Evolutionary conservation across 768 basidiomycete species (phyloP).

Genomic region (Cyathus striatus): DNA sequence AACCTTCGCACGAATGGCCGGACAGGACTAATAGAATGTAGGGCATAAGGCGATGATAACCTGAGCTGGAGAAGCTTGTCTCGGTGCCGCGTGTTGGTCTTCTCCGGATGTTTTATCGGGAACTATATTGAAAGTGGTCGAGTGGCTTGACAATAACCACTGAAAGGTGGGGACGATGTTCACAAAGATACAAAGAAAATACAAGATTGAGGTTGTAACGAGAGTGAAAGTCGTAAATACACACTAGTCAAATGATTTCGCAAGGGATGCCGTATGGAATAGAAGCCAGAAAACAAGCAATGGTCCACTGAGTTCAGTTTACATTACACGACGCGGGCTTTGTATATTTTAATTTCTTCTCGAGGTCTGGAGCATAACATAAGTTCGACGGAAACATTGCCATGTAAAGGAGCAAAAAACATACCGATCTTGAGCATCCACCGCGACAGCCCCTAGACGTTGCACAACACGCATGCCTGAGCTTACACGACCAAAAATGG

Average conservation of each 20-base stretch:
- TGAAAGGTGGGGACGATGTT: neutral
- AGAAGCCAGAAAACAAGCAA: neutral
- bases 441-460: constrained; percentile 84
- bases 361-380: constrained; percentile 33
- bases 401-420: constrained; percentile 3
- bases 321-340: constrained; percentile 43
- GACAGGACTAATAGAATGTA: constrained; percentile 1
- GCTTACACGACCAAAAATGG: constrained; percentile 87
- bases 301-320: neutral
- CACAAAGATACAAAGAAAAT: constrained; percentile 5
- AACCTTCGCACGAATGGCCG: constrained; percentile 3
- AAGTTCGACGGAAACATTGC: neutral
- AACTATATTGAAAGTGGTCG: constrained; percentile 8
- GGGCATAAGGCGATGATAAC: constrained; percentile 3
- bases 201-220: neutral
- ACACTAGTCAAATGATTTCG: constrained; percentile 8
- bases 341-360: constrained; percentile 90
- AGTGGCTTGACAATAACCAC: too few species aligned
- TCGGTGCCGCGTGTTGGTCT: constrained; percentile 12
- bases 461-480: constrained; percentile 92
- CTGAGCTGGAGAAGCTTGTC: constrained; percentile 2
- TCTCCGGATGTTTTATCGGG: constrained; percentile 10
- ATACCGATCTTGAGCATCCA: constrained; percentile 83
- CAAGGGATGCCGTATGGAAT: constrained; percentile 5
- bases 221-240: neutral